Conservation (phyloP, 169 alveolate genomes). For the Babesia caballi region DNA sequence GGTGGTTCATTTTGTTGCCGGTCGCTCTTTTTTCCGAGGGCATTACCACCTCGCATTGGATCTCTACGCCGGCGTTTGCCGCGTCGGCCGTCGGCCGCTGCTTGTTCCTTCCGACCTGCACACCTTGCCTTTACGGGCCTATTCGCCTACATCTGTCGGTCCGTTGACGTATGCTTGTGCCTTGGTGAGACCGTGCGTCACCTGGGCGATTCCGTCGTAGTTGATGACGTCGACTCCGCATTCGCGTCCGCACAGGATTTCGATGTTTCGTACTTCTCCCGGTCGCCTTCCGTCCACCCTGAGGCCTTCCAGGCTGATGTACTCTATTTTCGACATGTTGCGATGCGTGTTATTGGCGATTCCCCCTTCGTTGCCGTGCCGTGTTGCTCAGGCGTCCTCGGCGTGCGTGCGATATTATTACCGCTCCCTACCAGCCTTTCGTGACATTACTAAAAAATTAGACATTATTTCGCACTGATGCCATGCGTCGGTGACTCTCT, state of each 20-base stretch:
- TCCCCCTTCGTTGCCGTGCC: too few relatives aligned
- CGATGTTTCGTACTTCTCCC: conserved; percentile 66
- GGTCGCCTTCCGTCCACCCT: conserved; percentile 74
- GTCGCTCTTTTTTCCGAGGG: conserved; percentile 35
- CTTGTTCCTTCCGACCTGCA: not conserved
- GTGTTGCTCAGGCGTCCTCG: too few relatives aligned
- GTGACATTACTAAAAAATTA: not conserved
- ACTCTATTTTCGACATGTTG: conserved; percentile 65
- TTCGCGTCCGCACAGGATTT: conserved; percentile 66
- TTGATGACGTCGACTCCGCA: conserved; percentile 34
- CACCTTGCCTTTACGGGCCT: not conserved
- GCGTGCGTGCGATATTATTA: not conserved
- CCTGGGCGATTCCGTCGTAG: conserved; percentile 61
- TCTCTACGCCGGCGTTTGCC: conserved; percentile 42
- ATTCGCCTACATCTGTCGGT: conserved; percentile 48
- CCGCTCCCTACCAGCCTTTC: not conserved
- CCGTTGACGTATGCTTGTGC: conserved; percentile 59
- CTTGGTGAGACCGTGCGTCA: conserved; percentile 56
- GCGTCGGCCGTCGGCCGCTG: not conserved
- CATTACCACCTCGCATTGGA: conserved; percentile 44
- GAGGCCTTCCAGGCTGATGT: conserved; percentile 73
- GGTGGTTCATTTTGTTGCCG: conserved; percentile 14
- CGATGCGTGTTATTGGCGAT: not conserved
- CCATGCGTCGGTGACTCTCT: too few relatives aligned
- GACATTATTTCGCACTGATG: too few relatives aligned